Conservation (phyloP, 345 rosid species). For the Carallia brachiata region DNA sequence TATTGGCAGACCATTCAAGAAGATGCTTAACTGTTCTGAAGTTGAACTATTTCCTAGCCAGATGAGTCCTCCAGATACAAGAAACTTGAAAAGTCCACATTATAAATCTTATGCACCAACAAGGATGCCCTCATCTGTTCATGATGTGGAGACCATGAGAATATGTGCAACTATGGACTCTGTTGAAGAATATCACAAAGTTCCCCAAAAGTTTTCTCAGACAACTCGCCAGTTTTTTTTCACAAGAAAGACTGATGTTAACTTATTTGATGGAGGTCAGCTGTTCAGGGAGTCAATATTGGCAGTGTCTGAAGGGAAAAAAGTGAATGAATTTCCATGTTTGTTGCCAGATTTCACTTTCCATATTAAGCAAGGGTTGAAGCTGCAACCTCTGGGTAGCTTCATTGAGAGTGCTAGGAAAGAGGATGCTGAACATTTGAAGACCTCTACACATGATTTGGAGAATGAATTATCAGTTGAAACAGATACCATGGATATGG, state of each 20-base stretch:
- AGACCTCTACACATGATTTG: constrained; percentile 23
- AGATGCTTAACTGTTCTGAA: constrained; percentile 20
- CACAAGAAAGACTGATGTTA: constrained; percentile 36
- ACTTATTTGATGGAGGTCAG: constrained; percentile 41
- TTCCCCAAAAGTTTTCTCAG: constrained; percentile 34
- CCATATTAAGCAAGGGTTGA: constrained; percentile 43
- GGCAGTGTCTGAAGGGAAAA: constrained; percentile 41
- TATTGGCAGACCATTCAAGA: constrained; percentile 30
- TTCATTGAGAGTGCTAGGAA: constrained; percentile 46
- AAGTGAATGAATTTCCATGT: constrained; percentile 40
- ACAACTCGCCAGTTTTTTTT: constrained; percentile 36
- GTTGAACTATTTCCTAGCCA: constrained; percentile 21
- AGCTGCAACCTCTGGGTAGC: constrained; percentile 54
- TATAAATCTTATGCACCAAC: constrained; percentile 29
- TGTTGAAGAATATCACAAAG: constrained; percentile 25
- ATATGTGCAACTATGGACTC: constrained; percentile 48
- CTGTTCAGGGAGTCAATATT: constrained; percentile 33
- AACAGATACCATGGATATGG: constrained; percentile 69
- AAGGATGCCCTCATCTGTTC: constrained; percentile 22
- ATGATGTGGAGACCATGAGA: constrained; percentile 48
- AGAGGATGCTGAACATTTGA: constrained; percentile 30
- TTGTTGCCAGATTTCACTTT: constrained; percentile 42
- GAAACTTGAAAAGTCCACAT: constrained; percentile 19
- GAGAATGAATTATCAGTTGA: constrained; percentile 64
- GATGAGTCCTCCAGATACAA: constrained; percentile 13